Evolutionary conservation across 1,139 yeast genomes (phyloP).

Genomic region (Arxiozyma slooffiae): DNA sequence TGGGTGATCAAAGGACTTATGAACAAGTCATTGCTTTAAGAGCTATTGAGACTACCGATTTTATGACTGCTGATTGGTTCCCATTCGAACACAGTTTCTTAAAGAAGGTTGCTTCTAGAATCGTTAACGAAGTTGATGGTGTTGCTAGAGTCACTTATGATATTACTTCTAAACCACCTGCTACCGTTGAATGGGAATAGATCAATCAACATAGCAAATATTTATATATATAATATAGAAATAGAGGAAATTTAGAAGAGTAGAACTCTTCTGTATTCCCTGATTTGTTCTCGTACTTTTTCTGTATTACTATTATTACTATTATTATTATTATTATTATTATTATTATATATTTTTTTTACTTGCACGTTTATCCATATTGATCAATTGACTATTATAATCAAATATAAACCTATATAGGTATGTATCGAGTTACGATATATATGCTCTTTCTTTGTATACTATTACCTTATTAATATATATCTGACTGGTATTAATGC

Average conservation of each 20-base stretch:
- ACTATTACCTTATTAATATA: background rate
- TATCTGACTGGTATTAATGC: too few relatives aligned
- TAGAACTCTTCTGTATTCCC: background rate
- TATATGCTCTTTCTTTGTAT: background rate
- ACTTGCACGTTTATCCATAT: background rate
- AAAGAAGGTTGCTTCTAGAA: slow-evolving; percentile 88
- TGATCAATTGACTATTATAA: too few relatives aligned
- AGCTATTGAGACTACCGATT: slow-evolving; percentile 94
- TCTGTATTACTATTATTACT: background rate
- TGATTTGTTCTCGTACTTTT: too few relatives aligned
- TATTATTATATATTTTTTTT: too few relatives aligned
- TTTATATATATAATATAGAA: background rate
- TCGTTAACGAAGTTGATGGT: slow-evolving; percentile 96
- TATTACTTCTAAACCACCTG: slow-evolving; percentile 97
- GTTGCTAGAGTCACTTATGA: slow-evolving; percentile 98
- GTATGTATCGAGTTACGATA: background rate
- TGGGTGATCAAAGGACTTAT: slow-evolving; percentile 99
- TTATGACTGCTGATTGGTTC: slow-evolving; percentile 99
- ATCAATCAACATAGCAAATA: background rate
- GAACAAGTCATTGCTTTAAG: slow-evolving; percentile 98
- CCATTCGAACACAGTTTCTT: slow-evolving; percentile 87
- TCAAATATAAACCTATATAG: too few relatives aligned
- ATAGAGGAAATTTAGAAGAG: background rate
- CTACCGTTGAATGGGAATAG: slow-evolving; percentile 98
- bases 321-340: too few relatives aligned